These are phyloP conservation scores for Arthrobotrys conoides DNA, from an alignment of 2,329 filamentous ascomycete genomes.

Conservation along the genomic window DNA sequence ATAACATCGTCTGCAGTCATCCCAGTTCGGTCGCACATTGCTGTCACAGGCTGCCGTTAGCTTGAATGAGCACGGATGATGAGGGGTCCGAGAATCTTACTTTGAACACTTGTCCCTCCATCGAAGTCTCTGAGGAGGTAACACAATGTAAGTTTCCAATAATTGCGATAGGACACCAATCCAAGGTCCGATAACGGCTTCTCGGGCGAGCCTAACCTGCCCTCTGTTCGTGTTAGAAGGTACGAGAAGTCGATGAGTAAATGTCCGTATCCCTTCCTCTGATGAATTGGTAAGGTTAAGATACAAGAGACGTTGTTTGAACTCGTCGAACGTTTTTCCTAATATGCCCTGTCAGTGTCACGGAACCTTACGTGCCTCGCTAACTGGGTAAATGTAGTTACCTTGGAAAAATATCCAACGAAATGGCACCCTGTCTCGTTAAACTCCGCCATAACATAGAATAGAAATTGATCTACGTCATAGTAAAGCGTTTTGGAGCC, in stretches of 20 bases:
- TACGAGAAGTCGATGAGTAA: constrained; percentile 99
- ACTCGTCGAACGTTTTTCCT: constrained; percentile 90
- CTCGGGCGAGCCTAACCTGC: constrained; percentile 94
- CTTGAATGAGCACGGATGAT: constrained; percentile 64
- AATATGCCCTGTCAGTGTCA: constrained; percentile 23
- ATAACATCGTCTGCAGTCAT: constrained; percentile 98
- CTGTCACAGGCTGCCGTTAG: constrained; percentile 71
- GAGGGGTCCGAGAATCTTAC: constrained; percentile 30
- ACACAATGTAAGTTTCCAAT: constrained; percentile 92
- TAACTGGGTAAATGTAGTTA: constrained; percentile 40
- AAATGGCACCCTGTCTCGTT: constrained; percentile 94
- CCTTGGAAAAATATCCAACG: constrained; percentile 98
- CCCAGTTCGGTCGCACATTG: constrained; percentile 88
- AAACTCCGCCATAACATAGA: constrained; percentile 96
- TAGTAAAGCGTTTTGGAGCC: constrained; percentile 99
- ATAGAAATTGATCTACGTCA: constrained; percentile 95
- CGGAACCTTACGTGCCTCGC: not conserved
- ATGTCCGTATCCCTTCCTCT: constrained; percentile 96
- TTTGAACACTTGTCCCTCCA: constrained; percentile 63
- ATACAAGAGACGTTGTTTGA: constrained; percentile 99
- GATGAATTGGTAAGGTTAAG: constrained; percentile 93
- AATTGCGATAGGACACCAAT: constrained; percentile 94
- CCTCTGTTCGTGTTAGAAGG: constrained; percentile 90
- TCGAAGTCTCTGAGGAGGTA: constrained; percentile 78
- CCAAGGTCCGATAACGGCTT: constrained; percentile 99